phyloP scores from a whole-genome alignment of 805 yeast genomes.

The Candida adriatica region DNA sequence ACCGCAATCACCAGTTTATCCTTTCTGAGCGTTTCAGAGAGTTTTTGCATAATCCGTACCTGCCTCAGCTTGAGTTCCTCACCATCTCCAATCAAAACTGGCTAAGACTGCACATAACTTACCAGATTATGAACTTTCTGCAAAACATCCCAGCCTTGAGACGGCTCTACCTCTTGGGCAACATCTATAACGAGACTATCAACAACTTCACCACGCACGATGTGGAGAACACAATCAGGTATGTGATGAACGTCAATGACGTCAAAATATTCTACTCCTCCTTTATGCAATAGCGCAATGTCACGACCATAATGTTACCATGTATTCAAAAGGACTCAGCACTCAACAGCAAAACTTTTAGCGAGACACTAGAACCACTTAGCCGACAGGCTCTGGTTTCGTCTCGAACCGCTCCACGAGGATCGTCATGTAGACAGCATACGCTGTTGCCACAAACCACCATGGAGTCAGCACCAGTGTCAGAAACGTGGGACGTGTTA shows the following conservation, averaged over 20 bases:
- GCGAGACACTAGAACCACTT: no score
- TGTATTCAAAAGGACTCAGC: no score
- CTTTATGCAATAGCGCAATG: no score
- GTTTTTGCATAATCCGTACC: conserved; percentile 24
- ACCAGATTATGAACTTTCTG: conserved; percentile 25
- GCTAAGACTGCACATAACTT: conserved; percentile 27
- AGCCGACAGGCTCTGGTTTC: no score
- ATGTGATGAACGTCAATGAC: conserved; percentile 24
- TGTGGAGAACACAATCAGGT: conserved; percentile 21
- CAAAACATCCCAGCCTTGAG: conserved; percentile 27
- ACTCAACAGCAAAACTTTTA: no score
- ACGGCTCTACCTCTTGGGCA: conserved; percentile 25
- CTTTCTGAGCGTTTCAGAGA: conserved; percentile 30
- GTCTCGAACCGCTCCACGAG: not conserved
- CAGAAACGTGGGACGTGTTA: not conserved
- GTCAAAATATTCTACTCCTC: conserved; percentile 30
- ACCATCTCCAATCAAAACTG: conserved; percentile 25
- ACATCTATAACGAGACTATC: conserved; percentile 28
- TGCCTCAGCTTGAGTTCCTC: conserved; percentile 20
- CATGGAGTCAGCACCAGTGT: not conserved
- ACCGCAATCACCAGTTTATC: conserved; percentile 27
- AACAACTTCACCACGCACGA: conserved; percentile 24
- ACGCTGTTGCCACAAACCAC: not conserved
- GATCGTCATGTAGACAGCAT: not conserved
- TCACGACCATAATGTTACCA: no score